Evolutionary conservation across 1,139 yeast species (phyloP).

Genomic region (Geotrichum fermentans): DNA sequence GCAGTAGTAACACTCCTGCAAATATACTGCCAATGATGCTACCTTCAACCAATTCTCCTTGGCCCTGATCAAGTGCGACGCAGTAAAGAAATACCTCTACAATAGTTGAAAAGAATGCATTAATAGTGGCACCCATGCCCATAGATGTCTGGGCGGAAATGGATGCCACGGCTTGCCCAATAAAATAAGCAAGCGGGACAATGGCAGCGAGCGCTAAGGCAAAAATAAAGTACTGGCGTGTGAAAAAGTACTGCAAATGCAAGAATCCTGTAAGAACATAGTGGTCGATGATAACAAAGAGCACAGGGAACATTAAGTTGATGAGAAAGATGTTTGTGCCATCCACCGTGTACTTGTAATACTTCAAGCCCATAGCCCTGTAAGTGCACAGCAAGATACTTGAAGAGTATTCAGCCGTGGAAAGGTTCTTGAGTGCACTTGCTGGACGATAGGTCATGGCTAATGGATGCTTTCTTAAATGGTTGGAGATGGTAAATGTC

Average conservation of each 20-base stretch:
- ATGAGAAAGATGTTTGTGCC: constrained; percentile 93
- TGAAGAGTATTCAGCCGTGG: constrained; percentile 27
- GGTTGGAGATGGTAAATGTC: constrained; percentile 61
- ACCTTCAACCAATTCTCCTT: constrained; percentile 91
- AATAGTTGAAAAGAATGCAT: constrained; percentile 93
- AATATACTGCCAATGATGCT: constrained; percentile 92
- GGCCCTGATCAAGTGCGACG: constrained; percentile 80
- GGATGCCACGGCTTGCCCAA: constrained; percentile 98
- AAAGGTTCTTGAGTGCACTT: constrained; percentile 35
- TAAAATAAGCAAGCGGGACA: constrained; percentile 90
- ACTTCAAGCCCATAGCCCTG: constrained; percentile 85
- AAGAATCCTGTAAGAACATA: constrained; percentile 55
- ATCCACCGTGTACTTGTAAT: constrained; percentile 91
- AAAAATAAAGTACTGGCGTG: constrained; percentile 60
- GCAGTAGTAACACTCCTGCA: constrained; percentile 86
- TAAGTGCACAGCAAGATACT: constrained; percentile 72
- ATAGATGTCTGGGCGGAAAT: constrained; percentile 96
- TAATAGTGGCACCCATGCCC: constrained; percentile 98
- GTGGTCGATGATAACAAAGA: constrained; percentile 78
- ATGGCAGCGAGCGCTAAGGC: constrained; percentile 74
- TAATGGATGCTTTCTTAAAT: constrained; percentile 83
- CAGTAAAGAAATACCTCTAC: constrained; percentile 91
- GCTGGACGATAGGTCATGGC: constrained; percentile 71
- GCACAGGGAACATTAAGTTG: constrained; percentile 72
- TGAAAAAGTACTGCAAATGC: constrained; percentile 47